Evolutionary conservation across 805 yeast genomes (phyloP).

Genomic region (Ogataea nakhonphanomensis): DNA sequence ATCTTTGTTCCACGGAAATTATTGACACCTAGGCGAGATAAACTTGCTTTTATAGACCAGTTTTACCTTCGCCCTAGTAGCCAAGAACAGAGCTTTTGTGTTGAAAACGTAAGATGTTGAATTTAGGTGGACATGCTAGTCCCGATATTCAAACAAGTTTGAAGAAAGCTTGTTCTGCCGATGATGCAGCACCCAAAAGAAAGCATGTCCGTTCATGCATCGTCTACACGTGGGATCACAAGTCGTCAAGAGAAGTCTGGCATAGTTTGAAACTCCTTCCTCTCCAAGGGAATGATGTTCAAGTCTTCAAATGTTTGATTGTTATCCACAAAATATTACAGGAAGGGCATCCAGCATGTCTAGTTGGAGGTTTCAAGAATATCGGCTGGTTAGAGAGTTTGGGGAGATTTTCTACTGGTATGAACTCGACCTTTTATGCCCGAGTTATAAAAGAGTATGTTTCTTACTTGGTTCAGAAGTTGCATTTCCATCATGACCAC

Average conservation of each 20-base stretch:
- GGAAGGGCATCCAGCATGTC: conserved; percentile 90
- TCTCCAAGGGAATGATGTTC: conserved; percentile 76
- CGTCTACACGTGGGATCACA: conserved; percentile 95
- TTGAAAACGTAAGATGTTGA: conserved; percentile 17
- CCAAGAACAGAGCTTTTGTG: too few species aligned
- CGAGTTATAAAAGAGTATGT: conserved; percentile 76
- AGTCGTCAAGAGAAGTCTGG: conserved; percentile 82
- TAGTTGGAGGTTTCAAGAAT: conserved; percentile 77
- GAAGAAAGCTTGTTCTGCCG: conserved; percentile 80
- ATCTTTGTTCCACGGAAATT: too few species aligned
- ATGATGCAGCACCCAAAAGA: conserved; percentile 90
- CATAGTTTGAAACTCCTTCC: conserved; percentile 76
- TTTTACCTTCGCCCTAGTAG: too few species aligned
- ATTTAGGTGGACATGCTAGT: conserved; percentile 28
- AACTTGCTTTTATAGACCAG: too few species aligned
- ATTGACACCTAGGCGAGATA: too few species aligned
- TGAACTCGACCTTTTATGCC: conserved; percentile 53
- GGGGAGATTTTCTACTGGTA: conserved; percentile 50
- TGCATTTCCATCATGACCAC: conserved; percentile 79
- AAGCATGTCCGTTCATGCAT: conserved; percentile 95
- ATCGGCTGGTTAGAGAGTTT: conserved; percentile 74
- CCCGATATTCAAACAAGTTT: conserved; percentile 46
- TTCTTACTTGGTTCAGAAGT: conserved; percentile 62
- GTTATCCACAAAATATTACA: conserved; percentile 90
- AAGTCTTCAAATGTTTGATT: conserved; percentile 80